phyloP scores from a whole-genome alignment of 148 eudicot genomes.

The Heliosperma pusillum region DNA sequence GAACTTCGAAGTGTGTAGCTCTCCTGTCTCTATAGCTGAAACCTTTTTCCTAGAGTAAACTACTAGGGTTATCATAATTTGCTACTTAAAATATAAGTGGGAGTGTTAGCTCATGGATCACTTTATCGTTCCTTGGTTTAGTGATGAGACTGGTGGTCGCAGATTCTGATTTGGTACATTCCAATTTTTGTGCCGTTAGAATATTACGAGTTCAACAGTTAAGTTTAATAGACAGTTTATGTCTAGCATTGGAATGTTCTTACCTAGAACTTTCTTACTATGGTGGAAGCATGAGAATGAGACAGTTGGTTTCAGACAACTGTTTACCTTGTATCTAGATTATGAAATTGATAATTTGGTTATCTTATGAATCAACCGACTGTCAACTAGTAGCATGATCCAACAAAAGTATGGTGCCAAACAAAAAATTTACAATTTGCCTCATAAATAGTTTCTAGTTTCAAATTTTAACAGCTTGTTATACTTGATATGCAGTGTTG shows the following conservation, averaged over 20 bases:
- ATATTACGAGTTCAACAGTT: background rate
- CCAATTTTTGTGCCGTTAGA: background rate
- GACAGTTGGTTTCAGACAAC: background rate
- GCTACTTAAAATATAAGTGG: background rate
- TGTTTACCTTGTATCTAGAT: background rate
- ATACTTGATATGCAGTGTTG: slow-evolving; percentile 53
- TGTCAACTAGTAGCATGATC: background rate
- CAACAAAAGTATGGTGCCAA: background rate
- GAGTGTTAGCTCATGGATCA: background rate
- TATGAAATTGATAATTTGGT: background rate
- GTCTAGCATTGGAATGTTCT: too few relatives aligned
- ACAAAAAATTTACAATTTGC: background rate
- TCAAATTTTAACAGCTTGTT: slow-evolving; percentile 19
- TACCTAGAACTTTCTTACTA: too few relatives aligned
- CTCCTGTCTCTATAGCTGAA: background rate
- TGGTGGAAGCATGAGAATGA: too few relatives aligned
- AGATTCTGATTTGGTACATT: slow-evolving; percentile 3
- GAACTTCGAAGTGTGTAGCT: background rate
- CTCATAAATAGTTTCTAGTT: background rate
- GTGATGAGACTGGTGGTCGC: too few relatives aligned
- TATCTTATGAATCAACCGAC: background rate
- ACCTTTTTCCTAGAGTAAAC: background rate
- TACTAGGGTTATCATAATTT: background rate
- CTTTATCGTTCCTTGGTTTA: background rate
- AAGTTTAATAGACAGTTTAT: too few relatives aligned